Conservation (phyloP, 2,329 filamentous ascomycete genomes). For the Colletotrichum abscissum region DNA sequence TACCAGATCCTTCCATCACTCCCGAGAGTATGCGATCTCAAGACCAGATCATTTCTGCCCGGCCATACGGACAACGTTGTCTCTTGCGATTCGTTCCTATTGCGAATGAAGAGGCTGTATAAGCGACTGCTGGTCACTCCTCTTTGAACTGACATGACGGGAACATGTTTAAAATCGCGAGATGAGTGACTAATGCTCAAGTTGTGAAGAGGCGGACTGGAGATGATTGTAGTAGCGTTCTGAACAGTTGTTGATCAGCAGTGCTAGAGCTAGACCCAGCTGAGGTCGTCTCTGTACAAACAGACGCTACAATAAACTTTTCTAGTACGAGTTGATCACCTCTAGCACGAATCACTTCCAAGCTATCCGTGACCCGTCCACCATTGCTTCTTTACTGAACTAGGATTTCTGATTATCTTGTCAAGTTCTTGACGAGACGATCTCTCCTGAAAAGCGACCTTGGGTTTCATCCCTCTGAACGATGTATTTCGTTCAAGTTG, state of each 20-base stretch:
- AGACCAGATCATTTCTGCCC: constrained; percentile 26
- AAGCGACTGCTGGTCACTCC: background rate
- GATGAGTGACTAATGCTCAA: too few species aligned
- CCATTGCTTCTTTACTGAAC: background rate
- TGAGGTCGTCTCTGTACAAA: background rate
- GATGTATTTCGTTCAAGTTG: background rate
- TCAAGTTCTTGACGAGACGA: background rate
- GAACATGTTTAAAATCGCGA: background rate
- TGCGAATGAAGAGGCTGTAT: background rate
- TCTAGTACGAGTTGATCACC: background rate
- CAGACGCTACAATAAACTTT: background rate
- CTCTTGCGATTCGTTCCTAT: constrained; percentile 10
- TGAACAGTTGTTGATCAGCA: background rate
- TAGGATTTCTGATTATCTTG: background rate
- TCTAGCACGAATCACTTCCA: background rate
- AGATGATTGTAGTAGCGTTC: too few species aligned
- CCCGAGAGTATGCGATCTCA: constrained; percentile 25
- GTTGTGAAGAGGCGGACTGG: too few species aligned
- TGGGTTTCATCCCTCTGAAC: background rate
- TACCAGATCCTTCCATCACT: constrained; percentile 5
- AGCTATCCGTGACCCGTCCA: background rate
- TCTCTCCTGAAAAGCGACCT: too few species aligned
- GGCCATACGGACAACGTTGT: constrained; percentile 13
- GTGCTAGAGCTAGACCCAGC: background rate
- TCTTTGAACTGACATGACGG: background rate